Conservation (phyloP, 2,329 filamentous ascomycete species). For the Coniochaeta prunicola region DNA sequence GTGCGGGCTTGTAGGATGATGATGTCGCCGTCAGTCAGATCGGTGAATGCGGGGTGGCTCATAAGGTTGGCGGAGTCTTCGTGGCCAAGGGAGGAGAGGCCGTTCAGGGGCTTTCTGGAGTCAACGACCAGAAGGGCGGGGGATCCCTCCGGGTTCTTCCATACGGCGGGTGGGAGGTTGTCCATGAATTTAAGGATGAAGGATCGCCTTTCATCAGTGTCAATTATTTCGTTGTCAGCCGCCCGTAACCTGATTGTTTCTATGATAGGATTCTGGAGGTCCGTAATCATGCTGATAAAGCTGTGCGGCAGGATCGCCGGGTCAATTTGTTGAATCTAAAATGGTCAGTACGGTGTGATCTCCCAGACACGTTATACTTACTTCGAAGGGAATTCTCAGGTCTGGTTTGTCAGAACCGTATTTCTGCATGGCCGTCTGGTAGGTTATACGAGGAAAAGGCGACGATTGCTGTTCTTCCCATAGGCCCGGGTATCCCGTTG, state of each 20-base stretch:
- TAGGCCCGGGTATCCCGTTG: not conserved
- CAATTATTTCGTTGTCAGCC: conserved; percentile 17
- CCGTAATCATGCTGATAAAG: conserved; percentile 69
- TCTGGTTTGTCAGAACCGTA: conserved; percentile 95
- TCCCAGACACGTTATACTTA: conserved; percentile 23
- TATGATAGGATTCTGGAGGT: conserved; percentile 59
- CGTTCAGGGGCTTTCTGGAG: conserved; percentile 63
- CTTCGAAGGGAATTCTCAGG: conserved; percentile 62
- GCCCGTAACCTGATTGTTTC: conserved; percentile 63
- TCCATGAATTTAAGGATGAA: conserved; percentile 70
- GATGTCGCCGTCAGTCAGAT: conserved; percentile 63
- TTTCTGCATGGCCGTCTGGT: conserved; percentile 67
- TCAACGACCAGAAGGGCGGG: conserved; percentile 76
- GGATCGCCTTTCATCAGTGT: conserved; percentile 44
- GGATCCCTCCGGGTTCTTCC: conserved; percentile 65
- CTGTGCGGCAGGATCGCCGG: conserved; percentile 49
- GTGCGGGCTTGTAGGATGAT: conserved; percentile 75
- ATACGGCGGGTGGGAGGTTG: conserved; percentile 48
- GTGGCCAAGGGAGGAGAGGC: conserved; percentile 72
- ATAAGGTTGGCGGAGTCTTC: conserved; percentile 52
- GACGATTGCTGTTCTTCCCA: not conserved
- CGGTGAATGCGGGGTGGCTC: conserved; percentile 19
- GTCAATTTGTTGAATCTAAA: conserved; percentile 59
- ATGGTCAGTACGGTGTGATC: not conserved
- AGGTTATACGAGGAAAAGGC: conserved; percentile 45